These are phyloP conservation scores for Sclerospora graminicola DNA, from an alignment of 352 stramenopile genomes.

Conservation along the genomic window DNA sequence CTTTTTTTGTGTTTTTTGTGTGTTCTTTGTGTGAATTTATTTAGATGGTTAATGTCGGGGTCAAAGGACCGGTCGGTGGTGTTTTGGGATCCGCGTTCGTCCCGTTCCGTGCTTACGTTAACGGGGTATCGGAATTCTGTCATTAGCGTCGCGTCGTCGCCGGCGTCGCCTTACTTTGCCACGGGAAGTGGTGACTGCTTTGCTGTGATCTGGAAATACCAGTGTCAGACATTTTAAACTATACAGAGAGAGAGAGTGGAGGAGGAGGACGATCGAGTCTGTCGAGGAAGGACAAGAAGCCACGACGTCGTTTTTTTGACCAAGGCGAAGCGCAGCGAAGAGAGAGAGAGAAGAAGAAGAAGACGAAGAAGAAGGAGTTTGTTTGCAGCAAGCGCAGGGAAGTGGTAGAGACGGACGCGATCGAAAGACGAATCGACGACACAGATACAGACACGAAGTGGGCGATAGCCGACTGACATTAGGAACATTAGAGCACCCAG, in stretches of 20 bases:
- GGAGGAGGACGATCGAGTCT: conserved; percentile 10
- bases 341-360: no score
- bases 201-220: conserved; percentile 83
- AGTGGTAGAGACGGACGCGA: not conserved
- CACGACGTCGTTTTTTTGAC: no score
- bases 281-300: no score
- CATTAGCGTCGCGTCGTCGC: conserved; percentile 82
- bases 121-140: conserved; percentile 82
- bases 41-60: conserved; percentile 78
- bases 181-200: conserved; percentile 80
- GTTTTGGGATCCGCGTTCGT: conserved; percentile 80
- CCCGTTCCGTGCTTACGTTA: conserved; percentile 70
- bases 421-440: not conserved
- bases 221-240: conserved; percentile 83
- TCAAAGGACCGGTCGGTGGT: conserved; percentile 82
- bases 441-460: conserved; percentile 9
- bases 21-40: conserved; percentile 9
- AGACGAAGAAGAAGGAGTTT: conserved; percentile 2
- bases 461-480: conserved; percentile 21
- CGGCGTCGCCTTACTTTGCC: conserved; percentile 74
- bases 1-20: conserved; percentile 1
- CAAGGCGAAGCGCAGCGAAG: conserved; percentile 15
- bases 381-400: conserved; percentile 12
- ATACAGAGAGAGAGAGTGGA: conserved; percentile 19
- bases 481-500: conserved; percentile 5